Evolutionary conservation across 768 basidiomycete genomes (phyloP).

Genomic region (Boletellus emodensis): DNA sequence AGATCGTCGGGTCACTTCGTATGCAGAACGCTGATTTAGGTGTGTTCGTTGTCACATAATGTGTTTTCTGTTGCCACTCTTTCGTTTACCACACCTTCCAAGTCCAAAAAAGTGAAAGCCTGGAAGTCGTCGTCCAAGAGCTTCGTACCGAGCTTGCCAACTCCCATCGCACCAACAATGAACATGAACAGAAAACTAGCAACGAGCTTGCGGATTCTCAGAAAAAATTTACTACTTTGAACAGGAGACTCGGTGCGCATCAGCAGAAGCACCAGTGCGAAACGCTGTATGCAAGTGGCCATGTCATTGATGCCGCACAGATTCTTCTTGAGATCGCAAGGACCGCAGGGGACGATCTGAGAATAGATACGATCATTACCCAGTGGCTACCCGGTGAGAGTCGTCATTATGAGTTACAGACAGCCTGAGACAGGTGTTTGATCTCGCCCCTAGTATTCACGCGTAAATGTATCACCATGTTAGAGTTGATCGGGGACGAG

Average conservation of each 20-base stretch:
- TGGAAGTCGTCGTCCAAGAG: not conserved
- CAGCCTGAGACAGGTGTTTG: too few relatives aligned
- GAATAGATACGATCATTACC: not conserved
- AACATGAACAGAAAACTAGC: not conserved
- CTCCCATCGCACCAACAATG: too few relatives aligned
- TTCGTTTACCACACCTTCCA: not conserved
- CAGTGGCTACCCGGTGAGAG: too few relatives aligned
- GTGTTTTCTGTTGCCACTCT: not conserved
- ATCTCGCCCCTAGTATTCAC: too few relatives aligned
- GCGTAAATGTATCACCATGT: too few relatives aligned
- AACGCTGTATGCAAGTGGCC: not conserved
- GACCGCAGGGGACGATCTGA: too few relatives aligned
- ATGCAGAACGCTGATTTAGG: not conserved
- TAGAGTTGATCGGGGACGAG: too few relatives aligned
- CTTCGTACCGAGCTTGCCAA: not conserved
- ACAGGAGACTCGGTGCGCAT: not conserved
- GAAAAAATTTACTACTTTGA: too few relatives aligned
- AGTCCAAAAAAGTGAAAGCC: not conserved
- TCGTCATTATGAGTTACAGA: too few relatives aligned
- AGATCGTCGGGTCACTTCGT: not conserved
- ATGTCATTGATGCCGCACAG: conserved; percentile 1
- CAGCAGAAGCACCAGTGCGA: conserved; percentile 8
- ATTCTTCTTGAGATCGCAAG: too few relatives aligned
- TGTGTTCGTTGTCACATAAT: not conserved
- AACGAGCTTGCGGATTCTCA: too few relatives aligned